Evolutionary conservation across 305 asterid genomes (phyloP).

Genomic region (Solanum hybrid): DNA sequence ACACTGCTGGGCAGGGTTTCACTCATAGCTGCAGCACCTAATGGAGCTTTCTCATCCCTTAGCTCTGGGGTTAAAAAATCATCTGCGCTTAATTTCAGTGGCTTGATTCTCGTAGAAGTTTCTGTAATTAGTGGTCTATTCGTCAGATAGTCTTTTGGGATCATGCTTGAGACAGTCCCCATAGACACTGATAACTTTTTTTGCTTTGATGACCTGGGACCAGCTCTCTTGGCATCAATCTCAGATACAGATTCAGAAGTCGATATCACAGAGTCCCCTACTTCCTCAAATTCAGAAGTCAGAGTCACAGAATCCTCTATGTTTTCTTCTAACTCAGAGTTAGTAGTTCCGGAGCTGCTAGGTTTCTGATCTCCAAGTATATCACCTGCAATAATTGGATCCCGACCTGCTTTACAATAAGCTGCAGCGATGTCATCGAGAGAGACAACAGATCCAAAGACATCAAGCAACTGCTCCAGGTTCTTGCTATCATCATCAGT

Average conservation of each 20-base stretch:
- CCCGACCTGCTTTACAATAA: constrained; percentile 45
- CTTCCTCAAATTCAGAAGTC: constrained; percentile 22
- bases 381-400: constrained; percentile 27
- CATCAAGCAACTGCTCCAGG: constrained; percentile 49
- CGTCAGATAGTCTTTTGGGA: constrained; percentile 43
- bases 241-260: constrained; percentile 24
- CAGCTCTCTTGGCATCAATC: constrained; percentile 11
- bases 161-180: constrained; percentile 58
- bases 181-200: constrained; percentile 45
- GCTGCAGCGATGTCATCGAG: constrained; percentile 66
- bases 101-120: constrained; percentile 33
- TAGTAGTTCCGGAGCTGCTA: constrained; percentile 17
- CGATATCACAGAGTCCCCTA: background rate
- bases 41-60: constrained; percentile 44
- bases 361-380: constrained; percentile 31
- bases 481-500: constrained; percentile 40
- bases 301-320: constrained; percentile 5
- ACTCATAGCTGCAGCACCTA: constrained; percentile 12
- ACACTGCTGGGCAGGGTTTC: constrained; percentile 37
- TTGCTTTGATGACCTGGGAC: constrained; percentile 25
- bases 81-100: constrained; percentile 36
- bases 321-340: constrained; percentile 21
- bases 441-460: constrained; percentile 60
- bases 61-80: constrained; percentile 42
- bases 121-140: constrained; percentile 28